Conservation (phyloP, 257 asterid genomes). For the Gentiana macrophylla region DNA sequence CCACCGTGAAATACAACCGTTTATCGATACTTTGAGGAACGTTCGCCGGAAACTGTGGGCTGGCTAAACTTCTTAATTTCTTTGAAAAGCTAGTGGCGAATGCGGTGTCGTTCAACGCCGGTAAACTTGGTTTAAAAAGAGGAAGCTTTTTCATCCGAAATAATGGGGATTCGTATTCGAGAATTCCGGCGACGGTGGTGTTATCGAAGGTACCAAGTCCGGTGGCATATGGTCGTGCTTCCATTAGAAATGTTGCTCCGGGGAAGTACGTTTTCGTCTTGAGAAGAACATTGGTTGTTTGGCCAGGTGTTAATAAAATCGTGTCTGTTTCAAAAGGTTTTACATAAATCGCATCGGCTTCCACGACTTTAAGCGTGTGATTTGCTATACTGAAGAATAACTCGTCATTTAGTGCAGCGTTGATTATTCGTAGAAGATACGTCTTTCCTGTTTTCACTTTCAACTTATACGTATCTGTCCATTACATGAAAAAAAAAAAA, state of each 20-base stretch:
- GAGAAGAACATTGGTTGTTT: conserved; percentile 55
- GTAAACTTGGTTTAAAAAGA: conserved; percentile 36
- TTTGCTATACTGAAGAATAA: conserved; percentile 61
- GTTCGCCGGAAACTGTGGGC: conserved; percentile 33
- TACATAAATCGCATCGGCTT: conserved; percentile 47
- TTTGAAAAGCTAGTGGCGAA: conserved; percentile 40
- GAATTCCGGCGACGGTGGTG: conserved; percentile 52
- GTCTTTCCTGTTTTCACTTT: conserved; percentile 19
- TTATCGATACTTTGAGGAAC: conserved; percentile 43
- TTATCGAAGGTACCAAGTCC: conserved; percentile 62
- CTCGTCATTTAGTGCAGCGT: conserved; percentile 66
- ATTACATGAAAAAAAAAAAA: no score
- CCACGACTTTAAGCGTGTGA: conserved; percentile 48
- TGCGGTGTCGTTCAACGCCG: conserved; percentile 30
- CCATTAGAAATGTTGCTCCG: conserved; percentile 50
- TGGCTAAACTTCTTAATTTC: conserved; percentile 42
- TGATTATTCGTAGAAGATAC: conserved; percentile 57
- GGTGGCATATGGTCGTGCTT: conserved; percentile 47
- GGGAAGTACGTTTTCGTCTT: conserved; percentile 36
- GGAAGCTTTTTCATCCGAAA: conserved; percentile 3
- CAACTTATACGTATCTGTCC: conserved; percentile 4
- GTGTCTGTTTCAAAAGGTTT: conserved; percentile 45
- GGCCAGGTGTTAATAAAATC: conserved; percentile 50
- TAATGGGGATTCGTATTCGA: conserved; percentile 33
- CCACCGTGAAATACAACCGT: conserved; percentile 36